Evolutionary conservation across 2,329 filamentous ascomycete species (phyloP).

Genomic region (Aspergillus pseudotamarii): DNA sequence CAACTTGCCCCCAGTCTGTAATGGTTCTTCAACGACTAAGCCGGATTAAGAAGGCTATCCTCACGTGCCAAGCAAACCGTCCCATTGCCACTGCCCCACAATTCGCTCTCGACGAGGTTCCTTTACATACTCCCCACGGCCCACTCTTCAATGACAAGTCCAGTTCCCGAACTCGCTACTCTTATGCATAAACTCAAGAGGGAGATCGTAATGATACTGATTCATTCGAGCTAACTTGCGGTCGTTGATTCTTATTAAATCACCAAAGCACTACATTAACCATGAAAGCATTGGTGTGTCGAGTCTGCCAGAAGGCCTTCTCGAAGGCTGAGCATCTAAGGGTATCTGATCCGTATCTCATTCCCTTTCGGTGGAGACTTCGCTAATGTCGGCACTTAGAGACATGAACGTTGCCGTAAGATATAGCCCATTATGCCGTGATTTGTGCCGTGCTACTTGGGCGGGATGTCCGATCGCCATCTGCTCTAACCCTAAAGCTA

Average conservation of each 20-base stretch:
- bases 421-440: constrained; percentile 7
- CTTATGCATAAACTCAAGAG: background rate
- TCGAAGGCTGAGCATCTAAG: constrained; percentile 47
- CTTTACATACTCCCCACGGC: constrained; percentile 14
- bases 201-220: background rate
- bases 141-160: background rate
- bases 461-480: constrained; percentile 7
- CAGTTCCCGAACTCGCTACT: background rate
- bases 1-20: background rate
- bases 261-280: constrained; percentile 19
- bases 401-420: constrained; percentile 50
- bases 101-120: constrained; percentile 11
- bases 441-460: constrained; percentile 5
- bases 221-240: background rate
- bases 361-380: constrained; percentile 16
- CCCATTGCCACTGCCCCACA: constrained; percentile 26
- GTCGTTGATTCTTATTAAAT: background rate
- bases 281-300: constrained; percentile 39
- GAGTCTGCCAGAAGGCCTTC: constrained; percentile 45
- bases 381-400: constrained; percentile 30
- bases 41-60: background rate
- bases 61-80: constrained; percentile 10
- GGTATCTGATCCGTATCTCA: constrained; percentile 27
- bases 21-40: background rate
- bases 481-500: constrained; percentile 6